Evolutionary conservation across 148 eudicot species (phyloP).

Genomic region (Rhododendron vialii): DNA sequence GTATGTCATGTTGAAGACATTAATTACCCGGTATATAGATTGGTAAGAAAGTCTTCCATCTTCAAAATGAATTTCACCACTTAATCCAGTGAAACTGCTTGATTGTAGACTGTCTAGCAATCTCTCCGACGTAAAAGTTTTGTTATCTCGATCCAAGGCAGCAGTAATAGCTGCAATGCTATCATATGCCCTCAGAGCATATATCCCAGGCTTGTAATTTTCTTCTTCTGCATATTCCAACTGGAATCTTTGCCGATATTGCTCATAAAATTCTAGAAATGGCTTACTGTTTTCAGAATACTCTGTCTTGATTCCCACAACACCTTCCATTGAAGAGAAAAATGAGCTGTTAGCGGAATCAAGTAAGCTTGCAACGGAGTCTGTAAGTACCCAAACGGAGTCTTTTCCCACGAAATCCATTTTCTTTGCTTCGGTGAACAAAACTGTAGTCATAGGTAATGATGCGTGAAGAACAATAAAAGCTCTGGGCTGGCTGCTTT

Average conservation of each 20-base stretch:
- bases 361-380: constrained; percentile 3
- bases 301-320: not conserved
- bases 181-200: not conserved
- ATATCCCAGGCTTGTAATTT: not conserved
- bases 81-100: not conserved
- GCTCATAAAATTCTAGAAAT: not conserved
- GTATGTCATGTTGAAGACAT: not conserved
- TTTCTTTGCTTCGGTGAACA: constrained; percentile 25
- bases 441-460: not conserved
- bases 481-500: constrained; percentile 9
- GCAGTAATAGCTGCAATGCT: not conserved
- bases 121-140: not conserved
- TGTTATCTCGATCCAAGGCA: not conserved
- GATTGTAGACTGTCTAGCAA: not conserved
- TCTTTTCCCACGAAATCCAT: constrained; percentile 13
- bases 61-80: not conserved
- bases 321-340: constrained; percentile 10
- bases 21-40: not conserved
- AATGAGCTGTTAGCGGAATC: constrained; percentile 7
- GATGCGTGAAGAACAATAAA: constrained; percentile 28
- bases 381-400: constrained; percentile 25
- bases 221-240: not conserved
- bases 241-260: not conserved
- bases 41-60: not conserved
- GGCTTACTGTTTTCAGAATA: not conserved